These are phyloP conservation scores for Cetradonia linearis DNA, from an alignment of 495 filamentous ascomycete genomes.

Conservation along the genomic window DNA sequence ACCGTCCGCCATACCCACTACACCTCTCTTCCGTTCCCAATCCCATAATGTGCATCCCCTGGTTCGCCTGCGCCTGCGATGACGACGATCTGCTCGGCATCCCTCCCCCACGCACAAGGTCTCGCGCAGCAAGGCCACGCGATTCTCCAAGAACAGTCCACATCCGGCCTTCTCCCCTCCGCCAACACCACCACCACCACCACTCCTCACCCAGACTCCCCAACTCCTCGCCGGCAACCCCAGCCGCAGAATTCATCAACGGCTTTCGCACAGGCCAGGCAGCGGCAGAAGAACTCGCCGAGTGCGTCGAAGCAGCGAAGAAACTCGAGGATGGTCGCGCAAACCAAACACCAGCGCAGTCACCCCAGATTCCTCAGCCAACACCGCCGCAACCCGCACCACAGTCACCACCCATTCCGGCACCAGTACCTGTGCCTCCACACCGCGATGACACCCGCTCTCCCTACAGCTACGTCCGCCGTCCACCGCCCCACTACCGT, in stretches of 20 bases:
- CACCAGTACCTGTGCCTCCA: no score
- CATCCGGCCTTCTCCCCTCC: background rate
- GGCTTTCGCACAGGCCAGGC: background rate
- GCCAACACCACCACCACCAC: background rate
- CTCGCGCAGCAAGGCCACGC: background rate
- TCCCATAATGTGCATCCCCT: background rate
- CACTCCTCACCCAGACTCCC: background rate
- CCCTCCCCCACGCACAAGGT: background rate
- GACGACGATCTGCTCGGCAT: background rate
- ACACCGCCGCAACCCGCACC: background rate
- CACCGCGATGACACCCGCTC: background rate
- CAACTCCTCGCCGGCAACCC: background rate
- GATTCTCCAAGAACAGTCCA: background rate
- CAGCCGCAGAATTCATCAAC: background rate
- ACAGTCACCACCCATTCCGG: background rate
- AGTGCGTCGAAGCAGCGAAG: background rate
- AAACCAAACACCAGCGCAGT: background rate
- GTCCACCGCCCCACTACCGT: background rate
- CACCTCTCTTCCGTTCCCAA: background rate
- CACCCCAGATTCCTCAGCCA: background rate
- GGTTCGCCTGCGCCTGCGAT: background rate
- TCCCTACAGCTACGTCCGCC: slow-evolving; percentile 1
- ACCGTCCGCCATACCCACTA: no score
- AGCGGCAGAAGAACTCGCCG: background rate
- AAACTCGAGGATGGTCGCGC: background rate